Conservation (phyloP, 75 land plant species). For the Sequoia sempervirens region DNA sequence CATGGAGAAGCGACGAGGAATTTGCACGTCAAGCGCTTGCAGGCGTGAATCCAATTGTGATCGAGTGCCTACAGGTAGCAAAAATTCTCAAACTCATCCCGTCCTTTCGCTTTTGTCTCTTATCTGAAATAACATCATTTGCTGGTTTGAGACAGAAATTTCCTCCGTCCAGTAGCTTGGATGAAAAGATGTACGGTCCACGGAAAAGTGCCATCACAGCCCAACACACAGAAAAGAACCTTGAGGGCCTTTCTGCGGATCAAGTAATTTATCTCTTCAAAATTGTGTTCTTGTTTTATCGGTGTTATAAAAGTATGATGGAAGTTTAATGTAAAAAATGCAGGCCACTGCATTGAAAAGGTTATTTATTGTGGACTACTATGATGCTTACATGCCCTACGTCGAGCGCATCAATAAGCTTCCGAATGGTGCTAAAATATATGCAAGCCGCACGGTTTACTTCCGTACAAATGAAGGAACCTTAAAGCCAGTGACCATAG, state of each 20-base stretch:
- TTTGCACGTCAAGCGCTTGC: constrained; percentile 36
- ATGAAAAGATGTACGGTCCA: too few relatives aligned
- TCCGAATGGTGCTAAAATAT: constrained; percentile 23
- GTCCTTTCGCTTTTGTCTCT: neutral
- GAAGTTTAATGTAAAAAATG: neutral
- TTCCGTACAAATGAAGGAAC: constrained; percentile 36
- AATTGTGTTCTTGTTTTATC: too few relatives aligned
- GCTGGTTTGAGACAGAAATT: constrained; percentile 26
- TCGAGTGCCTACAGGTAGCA: constrained; percentile 22
- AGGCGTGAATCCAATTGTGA: constrained; percentile 28
- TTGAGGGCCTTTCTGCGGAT: too few relatives aligned
- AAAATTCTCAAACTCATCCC: neutral
- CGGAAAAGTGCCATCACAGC: too few relatives aligned
- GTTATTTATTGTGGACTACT: constrained; percentile 12
- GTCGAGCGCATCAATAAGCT: constrained; percentile 18
- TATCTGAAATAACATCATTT: neutral
- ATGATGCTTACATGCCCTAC: constrained; percentile 19
- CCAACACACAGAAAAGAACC: too few relatives aligned
- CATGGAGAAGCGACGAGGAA: constrained; percentile 5
- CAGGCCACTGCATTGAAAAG: constrained; percentile 19
- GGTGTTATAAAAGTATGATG: too few relatives aligned
- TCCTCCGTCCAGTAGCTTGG: neutral
- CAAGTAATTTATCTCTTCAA: neutral
- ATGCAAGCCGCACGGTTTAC: constrained; percentile 57
- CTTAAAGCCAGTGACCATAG: constrained; percentile 12